Evolutionary conservation across 495 filamentous ascomycete species (phyloP).

Genomic region (Xylaria telfairii): DNA sequence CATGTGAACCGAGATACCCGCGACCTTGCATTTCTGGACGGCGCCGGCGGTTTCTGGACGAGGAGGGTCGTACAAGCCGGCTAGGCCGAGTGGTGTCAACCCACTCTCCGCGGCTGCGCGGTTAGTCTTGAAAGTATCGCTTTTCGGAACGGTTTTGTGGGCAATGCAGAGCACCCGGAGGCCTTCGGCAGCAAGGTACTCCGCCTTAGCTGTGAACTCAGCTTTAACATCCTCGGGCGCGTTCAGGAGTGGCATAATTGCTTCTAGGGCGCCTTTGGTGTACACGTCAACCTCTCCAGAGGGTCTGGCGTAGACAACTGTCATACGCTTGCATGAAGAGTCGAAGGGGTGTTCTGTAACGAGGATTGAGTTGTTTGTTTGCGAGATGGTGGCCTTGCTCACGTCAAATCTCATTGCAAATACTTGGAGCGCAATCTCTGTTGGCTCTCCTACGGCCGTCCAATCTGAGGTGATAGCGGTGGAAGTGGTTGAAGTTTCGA

Average conservation of each 20-base stretch:
- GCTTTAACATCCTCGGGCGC: slow-evolving; percentile 32
- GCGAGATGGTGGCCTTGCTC: slow-evolving; percentile 33
- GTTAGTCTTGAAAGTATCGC: slow-evolving; percentile 39
- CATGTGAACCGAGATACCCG: slow-evolving; percentile 68
- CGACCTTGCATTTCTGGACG: slow-evolving; percentile 57
- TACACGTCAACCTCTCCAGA: slow-evolving; percentile 48
- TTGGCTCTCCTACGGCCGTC: slow-evolving; percentile 62
- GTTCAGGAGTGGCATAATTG: slow-evolving; percentile 52
- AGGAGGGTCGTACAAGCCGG: slow-evolving; percentile 78
- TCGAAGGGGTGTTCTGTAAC: slow-evolving; percentile 66
- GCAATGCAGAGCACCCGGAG: slow-evolving; percentile 64
- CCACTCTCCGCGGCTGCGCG: slow-evolving; percentile 62
- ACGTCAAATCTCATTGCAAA: slow-evolving; percentile 48
- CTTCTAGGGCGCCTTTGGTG: slow-evolving; percentile 65
- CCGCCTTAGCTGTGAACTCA: slow-evolving; percentile 49
- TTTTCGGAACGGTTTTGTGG: slow-evolving; percentile 35
- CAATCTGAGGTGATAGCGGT: slow-evolving; percentile 41
- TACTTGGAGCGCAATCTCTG: slow-evolving; percentile 62
- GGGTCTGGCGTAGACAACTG: slow-evolving; percentile 52
- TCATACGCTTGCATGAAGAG: slow-evolving; percentile 67
- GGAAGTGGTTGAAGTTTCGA: slow-evolving; percentile 41
- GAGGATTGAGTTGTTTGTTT: slow-evolving; percentile 35
- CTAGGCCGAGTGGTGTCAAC: slow-evolving; percentile 68
- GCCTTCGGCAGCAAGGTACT: slow-evolving; percentile 61
- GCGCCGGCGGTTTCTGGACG: slow-evolving; percentile 66